These are phyloP conservation scores for Plasmodium vivax DNA, from an alignment of 169 alveolate species.

Conservation along the genomic window DNA sequence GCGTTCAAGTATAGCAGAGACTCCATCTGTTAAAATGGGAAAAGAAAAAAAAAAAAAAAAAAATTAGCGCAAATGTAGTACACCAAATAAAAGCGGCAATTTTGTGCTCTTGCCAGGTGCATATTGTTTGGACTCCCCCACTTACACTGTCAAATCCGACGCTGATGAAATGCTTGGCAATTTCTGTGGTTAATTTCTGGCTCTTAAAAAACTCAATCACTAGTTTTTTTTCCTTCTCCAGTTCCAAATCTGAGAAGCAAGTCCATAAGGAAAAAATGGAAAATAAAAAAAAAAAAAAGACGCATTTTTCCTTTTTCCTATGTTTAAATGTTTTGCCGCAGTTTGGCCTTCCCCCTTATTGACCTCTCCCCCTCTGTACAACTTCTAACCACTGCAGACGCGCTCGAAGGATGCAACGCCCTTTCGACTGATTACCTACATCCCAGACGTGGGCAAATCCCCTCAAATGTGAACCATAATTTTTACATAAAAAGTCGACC, in stretches of 20 bases:
- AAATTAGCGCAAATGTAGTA: constrained; percentile 4
- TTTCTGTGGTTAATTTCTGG: constrained; percentile 87
- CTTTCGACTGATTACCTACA: constrained; percentile 64
- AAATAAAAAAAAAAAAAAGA: background rate
- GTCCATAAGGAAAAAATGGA: background rate
- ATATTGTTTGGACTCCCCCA: background rate
- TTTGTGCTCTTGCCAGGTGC: background rate
- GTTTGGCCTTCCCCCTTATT: background rate
- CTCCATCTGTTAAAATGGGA: constrained; percentile 74
- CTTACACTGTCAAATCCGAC: constrained; percentile 91
- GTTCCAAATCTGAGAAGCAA: constrained; percentile 82
- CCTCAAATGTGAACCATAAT: constrained; percentile 83
- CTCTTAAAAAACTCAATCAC: constrained; percentile 88
- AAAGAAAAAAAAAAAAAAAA: constrained; percentile 20
- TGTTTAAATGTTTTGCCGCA: background rate
- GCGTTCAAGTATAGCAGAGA: constrained; percentile 85
- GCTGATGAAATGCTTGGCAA: constrained; percentile 88
- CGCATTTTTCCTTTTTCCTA: background rate
- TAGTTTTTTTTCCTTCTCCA: constrained; percentile 83
- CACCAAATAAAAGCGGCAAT: background rate
- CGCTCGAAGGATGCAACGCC: background rate
- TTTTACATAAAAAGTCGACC: constrained; percentile 83
- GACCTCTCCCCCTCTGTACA: background rate
- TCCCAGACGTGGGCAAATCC: constrained; percentile 83
- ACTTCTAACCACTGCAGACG: background rate